Percentiles rank a stretch among this genome's conserved stretches.
Evolutionary conservation across 306 rosid species (phyloP).

Genomic region (Dalbergia cochinchinensis): DNA sequence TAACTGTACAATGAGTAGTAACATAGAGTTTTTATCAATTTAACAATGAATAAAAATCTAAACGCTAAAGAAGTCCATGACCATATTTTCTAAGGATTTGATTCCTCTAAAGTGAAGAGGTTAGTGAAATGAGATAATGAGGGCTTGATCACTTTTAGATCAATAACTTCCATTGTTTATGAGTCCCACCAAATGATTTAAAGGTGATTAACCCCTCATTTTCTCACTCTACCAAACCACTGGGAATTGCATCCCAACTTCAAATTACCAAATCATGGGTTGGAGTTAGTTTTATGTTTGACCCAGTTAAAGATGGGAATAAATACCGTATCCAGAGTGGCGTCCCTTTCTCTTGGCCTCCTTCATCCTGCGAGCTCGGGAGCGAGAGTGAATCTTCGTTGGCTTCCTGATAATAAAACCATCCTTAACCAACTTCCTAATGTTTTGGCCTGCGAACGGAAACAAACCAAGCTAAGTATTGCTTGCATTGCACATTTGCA

Average conservation of each 20-base stretch:
- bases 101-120: too few species aligned
- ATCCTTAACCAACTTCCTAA: constrained; percentile 57
- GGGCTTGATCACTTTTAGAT: too few species aligned
- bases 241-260: not conserved
- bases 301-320: not conserved
- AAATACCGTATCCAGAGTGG: constrained; percentile 57
- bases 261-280: not conserved
- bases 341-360: constrained; percentile 62
- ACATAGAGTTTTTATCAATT: too few species aligned
- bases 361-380: constrained; percentile 59
- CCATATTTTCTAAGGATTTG: not conserved
- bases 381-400: constrained; percentile 59
- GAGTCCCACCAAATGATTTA: too few species aligned
- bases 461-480: not conserved
- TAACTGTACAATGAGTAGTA: too few species aligned
- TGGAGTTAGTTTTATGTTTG: not conserved
- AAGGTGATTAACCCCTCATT: too few species aligned
- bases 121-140: too few species aligned
- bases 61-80: too few species aligned
- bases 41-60: too few species aligned
- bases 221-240: not conserved
- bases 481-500: not conserved
- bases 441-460: constrained; percentile 50
- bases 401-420: constrained; percentile 59
- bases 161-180: too few species aligned